Evolutionary conservation across 495 filamentous ascomycete species (phyloP).

Genomic region (Baudoinia panamericana): DNA sequence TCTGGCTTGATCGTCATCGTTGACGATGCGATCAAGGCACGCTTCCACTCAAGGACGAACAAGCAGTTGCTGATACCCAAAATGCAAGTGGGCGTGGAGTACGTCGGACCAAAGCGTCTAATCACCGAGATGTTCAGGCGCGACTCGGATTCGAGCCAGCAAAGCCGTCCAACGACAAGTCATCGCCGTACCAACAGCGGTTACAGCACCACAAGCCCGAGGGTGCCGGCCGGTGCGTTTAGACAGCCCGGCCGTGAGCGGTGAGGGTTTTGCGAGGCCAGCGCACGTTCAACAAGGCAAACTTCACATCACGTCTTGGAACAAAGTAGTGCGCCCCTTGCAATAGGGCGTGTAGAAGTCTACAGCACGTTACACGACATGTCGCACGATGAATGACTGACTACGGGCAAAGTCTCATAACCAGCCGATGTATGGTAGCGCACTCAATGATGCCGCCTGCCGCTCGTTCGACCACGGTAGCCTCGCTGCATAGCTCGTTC

Average conservation of each 20-base stretch:
- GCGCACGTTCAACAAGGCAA: too few species aligned
- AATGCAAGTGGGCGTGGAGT: conserved; percentile 44
- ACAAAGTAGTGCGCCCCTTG: too few species aligned
- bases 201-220: neutral
- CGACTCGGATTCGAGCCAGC: conserved; percentile 2
- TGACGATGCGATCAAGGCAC: conserved; percentile 79
- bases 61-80: conserved; percentile 35
- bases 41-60: conserved; percentile 55
- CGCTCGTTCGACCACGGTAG: too few species aligned
- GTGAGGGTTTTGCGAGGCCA: neutral
- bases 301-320: too few species aligned
- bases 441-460: too few species aligned
- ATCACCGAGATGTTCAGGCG: conserved; percentile 68
- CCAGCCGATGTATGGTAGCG: too few species aligned
- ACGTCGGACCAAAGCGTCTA: conserved; percentile 55
- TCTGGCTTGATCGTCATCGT: conserved; percentile 82
- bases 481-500: too few species aligned
- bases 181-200: conserved; percentile 7
- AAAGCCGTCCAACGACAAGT: conserved; percentile 19
- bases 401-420: too few species aligned
- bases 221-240: neutral
- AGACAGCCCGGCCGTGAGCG: conserved; percentile 8
- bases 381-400: too few species aligned
- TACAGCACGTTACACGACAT: too few species aligned
- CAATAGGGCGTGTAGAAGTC: too few species aligned